Evolutionary conservation across 768 basidiomycete genomes (phyloP).

Genomic region (Amanita phalloides): DNA sequence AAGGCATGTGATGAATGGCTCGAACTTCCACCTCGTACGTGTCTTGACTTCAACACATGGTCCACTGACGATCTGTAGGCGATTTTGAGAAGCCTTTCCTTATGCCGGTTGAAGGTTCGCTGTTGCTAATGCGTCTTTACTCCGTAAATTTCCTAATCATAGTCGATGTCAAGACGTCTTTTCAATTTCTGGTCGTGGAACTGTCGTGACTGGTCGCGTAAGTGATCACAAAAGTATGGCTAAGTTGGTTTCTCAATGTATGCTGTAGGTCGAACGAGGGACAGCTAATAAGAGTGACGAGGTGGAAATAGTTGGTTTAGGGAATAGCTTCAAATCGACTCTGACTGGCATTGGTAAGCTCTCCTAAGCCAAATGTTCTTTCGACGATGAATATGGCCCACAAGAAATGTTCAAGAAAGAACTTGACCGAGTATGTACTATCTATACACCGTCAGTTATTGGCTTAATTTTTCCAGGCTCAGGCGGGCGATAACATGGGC

Average conservation of each 20-base stretch:
- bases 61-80: slow-evolving; percentile 32
- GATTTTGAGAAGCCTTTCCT: slow-evolving; percentile 98
- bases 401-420: slow-evolving; percentile 99
- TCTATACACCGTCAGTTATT: background rate
- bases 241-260: background rate
- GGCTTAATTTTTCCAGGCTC: slow-evolving; percentile 40
- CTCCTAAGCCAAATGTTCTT: background rate
- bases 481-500: slow-evolving; percentile 99
- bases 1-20: slow-evolving; percentile 90
- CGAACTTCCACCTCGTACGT: slow-evolving; percentile 81
- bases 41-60: background rate
- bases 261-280: slow-evolving; percentile 78
- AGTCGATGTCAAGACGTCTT: slow-evolving; percentile 53
- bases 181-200: slow-evolving; percentile 97
- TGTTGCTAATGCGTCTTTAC: background rate
- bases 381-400: background rate
- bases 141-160: background rate
- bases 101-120: slow-evolving; percentile 77
- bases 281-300: slow-evolving; percentile 85
- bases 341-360: slow-evolving; percentile 84
- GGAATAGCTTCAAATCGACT: slow-evolving; percentile 76
- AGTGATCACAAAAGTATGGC: slow-evolving; percentile 14
- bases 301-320: slow-evolving; percentile 87
- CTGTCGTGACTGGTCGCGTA: slow-evolving; percentile 91
- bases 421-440: slow-evolving; percentile 68